phyloP scores from a whole-genome alignment of 1,284 basidiomycete genomes.

The Ceratobasidium sp. region DNA sequence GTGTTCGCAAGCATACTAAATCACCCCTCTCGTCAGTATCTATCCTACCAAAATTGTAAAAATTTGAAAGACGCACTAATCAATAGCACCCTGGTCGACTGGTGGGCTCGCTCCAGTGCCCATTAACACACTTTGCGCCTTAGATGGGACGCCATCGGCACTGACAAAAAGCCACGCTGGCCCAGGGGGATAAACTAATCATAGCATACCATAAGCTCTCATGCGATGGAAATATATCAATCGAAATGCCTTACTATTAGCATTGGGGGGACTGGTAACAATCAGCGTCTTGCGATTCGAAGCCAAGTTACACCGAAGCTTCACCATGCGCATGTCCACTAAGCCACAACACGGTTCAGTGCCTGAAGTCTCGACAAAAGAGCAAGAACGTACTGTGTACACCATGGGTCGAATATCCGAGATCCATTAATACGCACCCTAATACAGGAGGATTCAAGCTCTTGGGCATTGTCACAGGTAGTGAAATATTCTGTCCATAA shows the following conservation, averaged over 20 bases:
- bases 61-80: constrained; percentile 30
- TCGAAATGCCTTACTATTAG: not conserved
- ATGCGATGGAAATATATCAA: no score
- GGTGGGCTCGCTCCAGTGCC: constrained; percentile 51
- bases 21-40: not conserved
- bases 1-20: constrained; percentile 13
- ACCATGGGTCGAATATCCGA: constrained; percentile 80
- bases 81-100: constrained; percentile 43
- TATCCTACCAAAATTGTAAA: not conserved
- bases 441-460: not conserved
- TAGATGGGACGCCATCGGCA: constrained; percentile 59
- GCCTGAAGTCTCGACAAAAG: no score
- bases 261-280: constrained; percentile 62
- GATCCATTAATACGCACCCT: constrained; percentile 73
- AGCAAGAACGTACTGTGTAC: constrained; percentile 57
- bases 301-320: constrained; percentile 56
- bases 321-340: constrained; percentile 75
- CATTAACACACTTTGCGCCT: constrained; percentile 57
- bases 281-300: constrained; percentile 55
- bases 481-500: constrained; percentile 57
- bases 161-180: constrained; percentile 53
- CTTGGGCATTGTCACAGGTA: constrained; percentile 46
- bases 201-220: no score
- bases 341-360: no score
- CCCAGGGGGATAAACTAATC: constrained; percentile 51